phyloP scores from a whole-genome alignment of 768 basidiomycete genomes.

The Leucogyrophana mollusca region DNA sequence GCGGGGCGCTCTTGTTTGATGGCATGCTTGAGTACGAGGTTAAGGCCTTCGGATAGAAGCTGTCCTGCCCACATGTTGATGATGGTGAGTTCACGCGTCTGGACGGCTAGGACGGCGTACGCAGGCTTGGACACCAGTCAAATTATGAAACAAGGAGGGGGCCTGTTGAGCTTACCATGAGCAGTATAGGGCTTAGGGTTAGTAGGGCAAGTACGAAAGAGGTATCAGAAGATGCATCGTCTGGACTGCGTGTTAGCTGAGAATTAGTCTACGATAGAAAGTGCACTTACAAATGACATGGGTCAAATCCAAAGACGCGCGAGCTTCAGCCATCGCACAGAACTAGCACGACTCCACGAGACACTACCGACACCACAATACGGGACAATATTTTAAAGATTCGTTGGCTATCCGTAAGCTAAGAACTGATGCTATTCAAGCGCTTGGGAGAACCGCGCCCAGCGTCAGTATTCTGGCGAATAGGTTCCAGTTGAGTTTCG shows the following conservation, averaged over 20 bases:
- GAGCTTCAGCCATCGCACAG: conserved; percentile 12
- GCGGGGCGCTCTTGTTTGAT: conserved; percentile 70
- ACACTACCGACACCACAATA: too few relatives aligned
- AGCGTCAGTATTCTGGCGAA: not conserved
- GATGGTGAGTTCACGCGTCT: conserved; percentile 77
- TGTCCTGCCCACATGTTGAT: conserved; percentile 86
- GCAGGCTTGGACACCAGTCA: conserved; percentile 46
- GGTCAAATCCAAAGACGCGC: conserved; percentile 59
- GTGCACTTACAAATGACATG: conserved; percentile 59
- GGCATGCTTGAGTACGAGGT: conserved; percentile 63
- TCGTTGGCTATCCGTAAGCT: too few relatives aligned
- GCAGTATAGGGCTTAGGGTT: conserved; percentile 66
- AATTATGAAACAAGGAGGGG: not conserved
- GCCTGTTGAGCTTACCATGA: conserved; percentile 52
- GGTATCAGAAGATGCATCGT: conserved; percentile 58
- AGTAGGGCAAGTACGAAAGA: conserved; percentile 60
- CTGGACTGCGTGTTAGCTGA: conserved; percentile 31
- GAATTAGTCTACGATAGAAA: not conserved
- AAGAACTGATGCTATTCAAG: too few relatives aligned
- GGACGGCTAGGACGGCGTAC: conserved; percentile 71
- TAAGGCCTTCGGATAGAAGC: conserved; percentile 66
- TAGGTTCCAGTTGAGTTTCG: too few relatives aligned
- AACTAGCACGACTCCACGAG: too few relatives aligned
- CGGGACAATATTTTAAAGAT: too few relatives aligned
- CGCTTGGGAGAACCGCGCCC: too few relatives aligned